Conservation (phyloP, 176 grass and related monocot genomes). For the Echinochloa phyllopogon region DNA sequence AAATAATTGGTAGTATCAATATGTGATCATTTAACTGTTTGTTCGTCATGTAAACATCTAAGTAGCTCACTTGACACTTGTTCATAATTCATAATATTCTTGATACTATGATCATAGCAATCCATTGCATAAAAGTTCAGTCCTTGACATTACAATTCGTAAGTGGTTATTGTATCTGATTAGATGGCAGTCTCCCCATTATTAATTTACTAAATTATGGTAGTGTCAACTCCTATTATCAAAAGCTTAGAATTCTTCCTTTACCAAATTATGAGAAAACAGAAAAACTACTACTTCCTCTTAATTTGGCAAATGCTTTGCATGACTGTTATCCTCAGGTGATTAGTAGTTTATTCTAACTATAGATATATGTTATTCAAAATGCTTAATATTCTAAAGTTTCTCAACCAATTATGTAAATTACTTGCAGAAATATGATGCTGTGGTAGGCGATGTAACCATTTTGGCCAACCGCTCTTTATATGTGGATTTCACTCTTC, state of each 20-base stretch:
- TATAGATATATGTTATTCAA: neutral
- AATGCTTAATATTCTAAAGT: neutral
- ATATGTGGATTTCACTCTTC: constrained; percentile 85
- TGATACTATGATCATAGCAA: constrained; percentile 11
- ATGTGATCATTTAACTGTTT: neutral
- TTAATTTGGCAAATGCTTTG: neutral
- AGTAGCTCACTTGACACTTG: neutral
- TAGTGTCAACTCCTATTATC: neutral
- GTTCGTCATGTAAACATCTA: neutral
- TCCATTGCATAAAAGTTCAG: neutral
- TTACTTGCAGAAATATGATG: constrained; percentile 64
- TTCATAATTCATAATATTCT: neutral
- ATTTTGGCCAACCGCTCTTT: constrained; percentile 75
- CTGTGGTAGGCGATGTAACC: constrained; percentile 77
- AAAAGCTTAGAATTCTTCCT: neutral
- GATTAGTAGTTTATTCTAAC: constrained; percentile 1
- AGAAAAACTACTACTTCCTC: neutral
- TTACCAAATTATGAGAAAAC: neutral
- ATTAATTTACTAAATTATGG: neutral
- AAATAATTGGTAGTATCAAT: neutral
- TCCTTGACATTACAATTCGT: neutral
- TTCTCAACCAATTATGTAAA: constrained; percentile 7
- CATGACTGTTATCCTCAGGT: constrained; percentile 15
- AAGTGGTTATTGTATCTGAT: neutral
- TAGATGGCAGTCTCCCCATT: neutral